Base-by-base conservation (phyloP, 306 rosid genomes). In the Styphnolobium japonicum region DNA sequence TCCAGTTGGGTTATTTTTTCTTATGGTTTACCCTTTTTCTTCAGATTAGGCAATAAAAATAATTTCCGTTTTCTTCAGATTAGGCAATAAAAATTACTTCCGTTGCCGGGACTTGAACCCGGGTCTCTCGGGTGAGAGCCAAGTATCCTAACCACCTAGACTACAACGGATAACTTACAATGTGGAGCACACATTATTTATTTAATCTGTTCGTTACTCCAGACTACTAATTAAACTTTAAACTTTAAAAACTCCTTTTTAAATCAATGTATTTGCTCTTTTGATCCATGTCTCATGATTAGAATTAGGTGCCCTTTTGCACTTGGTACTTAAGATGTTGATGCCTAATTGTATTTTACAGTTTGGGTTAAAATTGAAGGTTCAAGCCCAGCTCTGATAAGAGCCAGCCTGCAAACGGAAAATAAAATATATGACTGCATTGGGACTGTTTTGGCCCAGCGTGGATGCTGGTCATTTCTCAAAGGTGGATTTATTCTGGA, bases 401-500 rank as follows among this genome's bases (percentile, higher is more conserved):
- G 82, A 73, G 94, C 97, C 27, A 90, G 85, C 58, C 82, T 94
- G 0, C 72, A 79, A 75, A 79, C 89, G 6, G 91, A 86, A 60
- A 67, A 77, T 6, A 83, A 85, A 2, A 75, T 78, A 7, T 65
- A 78, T 60, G 23, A 66, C 15, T 92, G 97, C 73, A 86, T 94
- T 23, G 98, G 96, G 6, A 88, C 93, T 16, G 95, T 90, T 71
- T 82, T 85, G 18, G 95, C 97, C 22, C 91, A 80, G 80, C n/a
- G 8, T 60, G 92, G 92, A 62, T 94, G 97, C 77, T 94, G 98
- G 97, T 94, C 98, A 42, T 92, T 94, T 70, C 97, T 94, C 23
- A 94, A 94, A 80, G 98, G 98, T 46, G 98, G 98, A n/a, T 94
- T 92, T 85, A 76, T 89, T 60, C 77, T 88, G 0, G 23, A 69